Base-by-base conservation (phyloP, 257 asterid genomes). In the Scutellaria galericulata region DNA sequence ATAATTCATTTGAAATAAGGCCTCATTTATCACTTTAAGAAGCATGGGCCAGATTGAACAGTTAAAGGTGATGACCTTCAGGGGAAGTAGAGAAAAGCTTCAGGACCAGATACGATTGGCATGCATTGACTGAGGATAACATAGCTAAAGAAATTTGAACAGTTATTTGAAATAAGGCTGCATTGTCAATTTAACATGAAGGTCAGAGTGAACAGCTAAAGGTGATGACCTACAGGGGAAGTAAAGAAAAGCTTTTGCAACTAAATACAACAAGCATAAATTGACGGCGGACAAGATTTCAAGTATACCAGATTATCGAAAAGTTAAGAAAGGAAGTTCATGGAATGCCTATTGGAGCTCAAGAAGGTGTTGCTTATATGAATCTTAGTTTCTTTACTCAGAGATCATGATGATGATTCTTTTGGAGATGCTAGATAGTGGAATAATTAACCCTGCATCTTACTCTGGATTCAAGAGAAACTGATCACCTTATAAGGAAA, bases 331-430 rank as follows among this genome's bases (percentile, higher is more conserved):
- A n/a, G 50, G n/a, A 58, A 68, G 24, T 8, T 68, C 18, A 13
- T 7, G 66, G 35, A 69, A 55, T 7, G 27, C 8, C 42, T 7
- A 11, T 22, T 41, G n/a, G 47, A 56, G 37, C 66, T 13, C 12
- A n/a, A 24, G 75, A 58, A 27, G 12, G 20, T 58, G 50, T n/a
- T 45, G 39, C 54, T 68, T 7, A 68, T 54, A 18, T 44, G 50
- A 68, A 37, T 64, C 41, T 41, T 22, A 31, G 41, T 20, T 50
- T 35, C 45, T 14, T 13, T 50, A 31, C 18, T 51, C 39, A 35
- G 47, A 8, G 51, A 60, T 59, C 66, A 42, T 20, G 31, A 69
- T 18, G 74, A 66, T 53, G 20, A 45, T 68, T 52, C 63, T 56
- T 58, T 39, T 52, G 64, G 64, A 39, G 22, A 68, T 37, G 42